These are phyloP conservation scores for Euclidium syriacum DNA, from an alignment of 345 rosid genomes.

Conservation along the genomic window DNA sequence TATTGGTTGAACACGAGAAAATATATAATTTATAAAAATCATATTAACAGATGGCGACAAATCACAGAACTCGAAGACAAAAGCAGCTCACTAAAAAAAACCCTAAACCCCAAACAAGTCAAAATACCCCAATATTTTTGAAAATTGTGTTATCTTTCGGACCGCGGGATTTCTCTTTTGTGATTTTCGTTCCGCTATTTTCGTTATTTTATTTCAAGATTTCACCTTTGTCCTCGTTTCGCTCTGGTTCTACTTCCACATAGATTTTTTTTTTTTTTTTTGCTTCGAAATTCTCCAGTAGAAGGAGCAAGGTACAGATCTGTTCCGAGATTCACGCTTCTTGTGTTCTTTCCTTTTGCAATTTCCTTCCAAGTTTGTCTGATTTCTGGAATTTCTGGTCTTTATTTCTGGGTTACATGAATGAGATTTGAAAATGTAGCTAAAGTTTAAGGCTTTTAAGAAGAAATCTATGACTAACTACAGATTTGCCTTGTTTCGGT, in stretches of 20 bases:
- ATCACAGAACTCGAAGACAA: slow-evolving; percentile 5
- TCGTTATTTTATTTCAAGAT: no score
- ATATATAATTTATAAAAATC: background rate
- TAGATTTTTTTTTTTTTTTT: background rate
- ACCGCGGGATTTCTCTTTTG: slow-evolving; percentile 17
- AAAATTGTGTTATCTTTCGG: background rate
- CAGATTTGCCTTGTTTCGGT: background rate
- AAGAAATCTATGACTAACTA: background rate
- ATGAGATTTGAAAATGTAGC: background rate
- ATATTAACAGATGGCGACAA: slow-evolving; percentile 2
- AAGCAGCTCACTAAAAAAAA: background rate
- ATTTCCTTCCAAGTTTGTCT: background rate
- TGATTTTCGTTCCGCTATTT: background rate
- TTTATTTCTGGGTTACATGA: background rate
- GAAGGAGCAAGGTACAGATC: slow-evolving; percentile 14
- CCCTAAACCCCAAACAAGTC: background rate
- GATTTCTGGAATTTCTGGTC: background rate
- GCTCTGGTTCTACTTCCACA: background rate
- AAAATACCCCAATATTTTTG: slow-evolving; percentile 3
- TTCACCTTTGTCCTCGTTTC: background rate
- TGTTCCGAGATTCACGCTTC: slow-evolving; percentile 9
- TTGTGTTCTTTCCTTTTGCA: slow-evolving; percentile 5
- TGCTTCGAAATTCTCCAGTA: background rate
- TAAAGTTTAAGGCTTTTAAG: background rate
- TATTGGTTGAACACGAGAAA: slow-evolving; percentile 1